Percentiles rank a stretch among this genome's conserved stretches.
Conservation (phyloP, 129 eudicot genomes). For the Chrysanthemum lavandulifolium region DNA sequence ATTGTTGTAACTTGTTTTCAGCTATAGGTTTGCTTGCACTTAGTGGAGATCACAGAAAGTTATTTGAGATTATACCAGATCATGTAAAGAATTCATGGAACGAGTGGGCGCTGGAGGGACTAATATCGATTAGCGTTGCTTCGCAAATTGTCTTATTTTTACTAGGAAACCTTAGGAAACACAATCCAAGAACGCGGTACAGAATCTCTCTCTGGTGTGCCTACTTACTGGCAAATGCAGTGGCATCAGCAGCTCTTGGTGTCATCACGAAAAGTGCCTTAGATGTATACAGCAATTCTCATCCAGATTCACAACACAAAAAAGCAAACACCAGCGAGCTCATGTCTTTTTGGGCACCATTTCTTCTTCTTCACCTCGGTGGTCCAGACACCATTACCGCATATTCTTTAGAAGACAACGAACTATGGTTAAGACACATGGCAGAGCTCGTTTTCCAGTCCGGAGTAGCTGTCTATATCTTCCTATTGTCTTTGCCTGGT, state of each 20-base stretch:
- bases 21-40: constrained; percentile 22
- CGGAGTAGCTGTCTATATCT: constrained; percentile 30
- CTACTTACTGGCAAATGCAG: constrained; percentile 46
- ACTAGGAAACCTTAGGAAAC: constrained; percentile 47
- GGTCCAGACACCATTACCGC: constrained; percentile 51
- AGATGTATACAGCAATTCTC: constrained; percentile 27
- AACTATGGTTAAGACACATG: constrained; percentile 43
- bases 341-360: constrained; percentile 35
- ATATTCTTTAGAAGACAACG: constrained; percentile 45
- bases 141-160: constrained; percentile 35
- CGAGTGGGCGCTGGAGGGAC: constrained; percentile 43
- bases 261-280: constrained; percentile 31
- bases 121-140: constrained; percentile 40
- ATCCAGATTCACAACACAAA: background rate
- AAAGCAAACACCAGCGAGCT: constrained; percentile 27
- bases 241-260: constrained; percentile 46
- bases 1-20: constrained; percentile 6
- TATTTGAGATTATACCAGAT: constrained; percentile 35
- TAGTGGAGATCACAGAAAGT: constrained; percentile 30
- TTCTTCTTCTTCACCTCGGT: constrained; percentile 42
- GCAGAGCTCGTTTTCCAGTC: constrained; percentile 28
- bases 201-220: constrained; percentile 49
- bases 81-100: constrained; percentile 32
- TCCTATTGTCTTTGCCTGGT: constrained; percentile 34
- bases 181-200: constrained; percentile 32